phyloP scores from a whole-genome alignment of 2,329 filamentous ascomycete genomes.

The Monosporascus ibericus region DNA sequence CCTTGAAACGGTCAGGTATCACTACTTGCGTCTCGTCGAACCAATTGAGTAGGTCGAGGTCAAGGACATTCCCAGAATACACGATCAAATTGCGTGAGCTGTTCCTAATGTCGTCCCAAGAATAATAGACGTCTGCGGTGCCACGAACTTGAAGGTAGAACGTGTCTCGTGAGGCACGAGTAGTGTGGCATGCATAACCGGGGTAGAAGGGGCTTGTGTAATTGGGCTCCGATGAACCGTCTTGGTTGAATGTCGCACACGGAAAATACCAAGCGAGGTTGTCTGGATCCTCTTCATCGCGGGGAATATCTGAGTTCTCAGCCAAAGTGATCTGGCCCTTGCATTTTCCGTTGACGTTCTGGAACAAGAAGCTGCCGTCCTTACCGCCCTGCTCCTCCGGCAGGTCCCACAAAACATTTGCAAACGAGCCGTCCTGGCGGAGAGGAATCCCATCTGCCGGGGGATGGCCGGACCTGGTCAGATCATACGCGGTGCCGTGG shows the following conservation, averaged over 20 bases:
- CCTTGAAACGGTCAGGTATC: slow-evolving; percentile 71
- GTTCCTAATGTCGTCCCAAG: slow-evolving; percentile 91
- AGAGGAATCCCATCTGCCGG: slow-evolving; percentile 70
- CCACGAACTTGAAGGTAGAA: slow-evolving; percentile 67
- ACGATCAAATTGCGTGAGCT: slow-evolving; percentile 83
- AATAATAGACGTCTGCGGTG: slow-evolving; percentile 88
- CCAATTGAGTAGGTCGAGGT: slow-evolving; percentile 83
- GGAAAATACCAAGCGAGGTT: slow-evolving; percentile 96
- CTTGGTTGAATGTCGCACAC: slow-evolving; percentile 85
- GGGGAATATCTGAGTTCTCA: slow-evolving; percentile 69
- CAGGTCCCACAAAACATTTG: slow-evolving; percentile 86
- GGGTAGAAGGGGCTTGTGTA: slow-evolving; percentile 67
- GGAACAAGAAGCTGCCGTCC: slow-evolving; percentile 95
- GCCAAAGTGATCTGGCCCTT: slow-evolving; percentile 79
- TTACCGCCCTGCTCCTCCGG: slow-evolving; percentile 74
- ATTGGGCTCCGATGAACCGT: slow-evolving; percentile 78
- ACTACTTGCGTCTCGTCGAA: slow-evolving; percentile 77
- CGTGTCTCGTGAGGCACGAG: slow-evolving; percentile 54
- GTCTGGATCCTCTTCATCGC: slow-evolving; percentile 53
- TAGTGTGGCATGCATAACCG: slow-evolving; percentile 88
- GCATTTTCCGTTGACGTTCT: slow-evolving; percentile 96
- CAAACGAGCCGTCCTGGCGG: slow-evolving; percentile 38
- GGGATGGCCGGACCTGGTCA: slow-evolving; percentile 72
- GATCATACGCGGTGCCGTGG: slow-evolving; percentile 83
- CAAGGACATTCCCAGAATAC: slow-evolving; percentile 89